phyloP scores from a whole-genome alignment of 192 early-diverging fungal species.

The Chytriomyces sp. region DNA sequence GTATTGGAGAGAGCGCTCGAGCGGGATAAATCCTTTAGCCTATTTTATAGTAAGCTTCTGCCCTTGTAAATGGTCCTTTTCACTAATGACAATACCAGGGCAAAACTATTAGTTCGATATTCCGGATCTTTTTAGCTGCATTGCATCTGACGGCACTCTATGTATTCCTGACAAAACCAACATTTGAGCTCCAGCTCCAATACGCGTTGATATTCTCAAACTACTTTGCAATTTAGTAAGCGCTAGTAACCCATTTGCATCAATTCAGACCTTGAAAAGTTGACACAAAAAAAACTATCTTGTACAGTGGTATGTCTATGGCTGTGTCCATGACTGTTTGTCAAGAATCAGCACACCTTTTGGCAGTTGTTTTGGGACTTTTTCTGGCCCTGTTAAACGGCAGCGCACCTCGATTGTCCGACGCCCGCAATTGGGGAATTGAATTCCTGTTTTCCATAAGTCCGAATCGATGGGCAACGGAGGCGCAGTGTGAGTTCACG shows the following conservation, averaged over 20 bases:
- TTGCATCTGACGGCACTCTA: slow-evolving; percentile 50
- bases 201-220: slow-evolving; percentile 42
- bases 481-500: slow-evolving; percentile 29
- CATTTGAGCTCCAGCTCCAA: slow-evolving; percentile 21
- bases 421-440: slow-evolving; percentile 31
- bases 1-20: slow-evolving; percentile 40
- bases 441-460: slow-evolving; percentile 29
- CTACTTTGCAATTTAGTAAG: slow-evolving; percentile 41
- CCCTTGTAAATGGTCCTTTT: background rate
- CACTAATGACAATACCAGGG: background rate
- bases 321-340: slow-evolving; percentile 43
- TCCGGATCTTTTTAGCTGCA: slow-evolving; percentile 40
- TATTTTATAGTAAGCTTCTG: slow-evolving; percentile 35
- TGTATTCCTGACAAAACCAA: slow-evolving; percentile 43
- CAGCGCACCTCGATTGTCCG: slow-evolving; percentile 37
- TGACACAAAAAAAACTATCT: too few relatives aligned
- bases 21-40: slow-evolving; percentile 32
- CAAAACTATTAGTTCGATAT: slow-evolving; percentile 46
- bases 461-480: slow-evolving; percentile 32
- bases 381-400: slow-evolving; percentile 55
- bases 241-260: too few relatives aligned
- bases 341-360: slow-evolving; percentile 41
- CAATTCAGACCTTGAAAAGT: too few relatives aligned
- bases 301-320: slow-evolving; percentile 39
- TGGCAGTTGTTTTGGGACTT: slow-evolving; percentile 39